Evolutionary conservation across 495 filamentous ascomycete genomes (phyloP).

Genomic region (Saxophila tyrrhenica): DNA sequence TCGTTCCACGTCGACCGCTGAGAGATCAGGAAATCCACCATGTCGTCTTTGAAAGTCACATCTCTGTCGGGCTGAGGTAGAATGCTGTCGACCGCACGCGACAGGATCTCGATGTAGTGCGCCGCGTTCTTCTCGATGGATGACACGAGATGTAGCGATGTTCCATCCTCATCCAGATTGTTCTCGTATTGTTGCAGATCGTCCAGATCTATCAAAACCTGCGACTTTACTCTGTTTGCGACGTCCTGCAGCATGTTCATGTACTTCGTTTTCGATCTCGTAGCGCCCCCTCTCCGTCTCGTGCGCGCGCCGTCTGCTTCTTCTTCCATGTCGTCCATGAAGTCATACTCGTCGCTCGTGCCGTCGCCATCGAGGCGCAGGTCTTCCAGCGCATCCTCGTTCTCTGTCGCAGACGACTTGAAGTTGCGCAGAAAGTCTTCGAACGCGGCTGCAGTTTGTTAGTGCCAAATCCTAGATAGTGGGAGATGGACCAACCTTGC

Average conservation of each 20-base stretch:
- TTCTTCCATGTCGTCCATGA: constrained; percentile 77
- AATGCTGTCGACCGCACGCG: constrained; percentile 73
- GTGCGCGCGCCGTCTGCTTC: constrained; percentile 35
- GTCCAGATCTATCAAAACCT: constrained; percentile 80
- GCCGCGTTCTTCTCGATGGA: constrained; percentile 85
- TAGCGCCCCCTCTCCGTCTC: constrained; percentile 37
- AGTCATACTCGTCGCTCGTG: constrained; percentile 87
- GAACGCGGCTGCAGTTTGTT: constrained; percentile 52
- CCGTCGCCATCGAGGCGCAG: constrained; percentile 80
- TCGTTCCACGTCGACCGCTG: constrained; percentile 81
- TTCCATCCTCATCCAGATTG: constrained; percentile 46
- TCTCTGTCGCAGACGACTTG: constrained; percentile 70
- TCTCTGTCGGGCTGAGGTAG: constrained; percentile 72
- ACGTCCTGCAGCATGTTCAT: constrained; percentile 81
- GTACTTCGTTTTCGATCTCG: constrained; percentile 66
- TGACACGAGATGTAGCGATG: constrained; percentile 57
- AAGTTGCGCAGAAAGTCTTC: constrained; percentile 78
- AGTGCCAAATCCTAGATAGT: constrained; percentile 1
- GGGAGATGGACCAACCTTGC: constrained; percentile 45
- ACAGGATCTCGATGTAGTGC: constrained; percentile 87
- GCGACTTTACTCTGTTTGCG: constrained; percentile 59
- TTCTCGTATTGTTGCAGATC: constrained; percentile 65
- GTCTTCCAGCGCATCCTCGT: constrained; percentile 63
- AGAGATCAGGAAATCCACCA: constrained; percentile 90
- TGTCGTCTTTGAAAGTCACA: constrained; percentile 89